These are phyloP conservation scores for Suillus paluster DNA, from an alignment of 768 basidiomycete species.

Conservation along the genomic window DNA sequence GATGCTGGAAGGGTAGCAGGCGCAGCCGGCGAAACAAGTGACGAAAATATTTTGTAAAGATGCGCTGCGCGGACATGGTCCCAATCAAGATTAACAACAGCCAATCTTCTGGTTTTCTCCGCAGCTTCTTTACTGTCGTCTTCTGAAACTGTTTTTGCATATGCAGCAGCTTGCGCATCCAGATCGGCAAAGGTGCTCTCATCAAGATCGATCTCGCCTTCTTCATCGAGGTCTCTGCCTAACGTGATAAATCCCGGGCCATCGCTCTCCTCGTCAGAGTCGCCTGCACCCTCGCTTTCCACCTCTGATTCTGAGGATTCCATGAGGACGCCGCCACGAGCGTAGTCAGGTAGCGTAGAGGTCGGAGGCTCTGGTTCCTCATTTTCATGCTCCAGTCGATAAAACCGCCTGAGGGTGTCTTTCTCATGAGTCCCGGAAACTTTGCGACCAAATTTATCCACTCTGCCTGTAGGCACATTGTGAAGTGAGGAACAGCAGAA, in stretches of 20 bases:
- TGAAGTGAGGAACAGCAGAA: slow-evolving; percentile 2
- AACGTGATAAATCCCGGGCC: slow-evolving; percentile 52
- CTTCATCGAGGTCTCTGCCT: slow-evolving; percentile 48
- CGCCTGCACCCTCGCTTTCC: slow-evolving; percentile 20
- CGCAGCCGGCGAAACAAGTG: slow-evolving; percentile 70
- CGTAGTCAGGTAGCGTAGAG: slow-evolving; percentile 62
- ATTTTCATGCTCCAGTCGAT: slow-evolving; percentile 62
- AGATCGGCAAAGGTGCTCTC: slow-evolving; percentile 73
- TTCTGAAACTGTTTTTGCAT: slow-evolving; percentile 51
- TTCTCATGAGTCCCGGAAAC: slow-evolving; percentile 70
- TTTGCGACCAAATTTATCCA: slow-evolving; percentile 90
- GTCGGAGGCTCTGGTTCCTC: slow-evolving; percentile 36
- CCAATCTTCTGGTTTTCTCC: slow-evolving; percentile 69
- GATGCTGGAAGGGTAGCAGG: slow-evolving; percentile 40
- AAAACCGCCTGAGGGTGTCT: slow-evolving; percentile 81
- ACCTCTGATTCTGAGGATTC: slow-evolving; percentile 63
- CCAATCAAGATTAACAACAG: slow-evolving; percentile 97
- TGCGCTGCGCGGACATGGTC: slow-evolving; percentile 91
- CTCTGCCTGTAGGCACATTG: slow-evolving; percentile 46
- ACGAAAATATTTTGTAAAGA: slow-evolving; percentile 91
- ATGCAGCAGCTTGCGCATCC: slow-evolving; percentile 74
- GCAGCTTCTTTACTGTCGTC: slow-evolving; percentile 44
- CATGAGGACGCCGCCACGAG: slow-evolving; percentile 86
- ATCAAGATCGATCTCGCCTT: slow-evolving; percentile 73
- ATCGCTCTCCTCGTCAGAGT: slow-evolving; percentile 52